Evolutionary conservation across 2,329 filamentous ascomycete genomes (phyloP), one percentile per base, ranked within the genome.

Genomic region (Sarocladium kiliense): DNA sequence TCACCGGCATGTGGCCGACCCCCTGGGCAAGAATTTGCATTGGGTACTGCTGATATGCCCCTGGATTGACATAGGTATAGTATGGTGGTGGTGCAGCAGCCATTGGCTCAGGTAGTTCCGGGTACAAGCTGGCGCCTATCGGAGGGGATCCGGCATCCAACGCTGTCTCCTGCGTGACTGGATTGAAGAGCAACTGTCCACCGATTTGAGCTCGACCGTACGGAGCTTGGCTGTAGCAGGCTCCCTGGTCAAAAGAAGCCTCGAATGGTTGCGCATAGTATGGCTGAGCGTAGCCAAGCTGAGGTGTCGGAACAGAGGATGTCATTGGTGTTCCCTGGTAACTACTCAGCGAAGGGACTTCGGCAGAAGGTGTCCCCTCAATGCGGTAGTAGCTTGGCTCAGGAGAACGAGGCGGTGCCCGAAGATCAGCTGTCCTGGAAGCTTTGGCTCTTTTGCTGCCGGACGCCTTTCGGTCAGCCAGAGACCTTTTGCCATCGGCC

Each of bases 321-420:
- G 47, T 36, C 27, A 51, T 12, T 21, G 47, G 47, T 5, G 47
- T 51, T 3, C 47, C 47, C 18, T 51, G 27, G 18, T 51, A 51
- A 16, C 47, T 47, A 23, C 25, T 51, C 27, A 51, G 18, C 10
- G 30, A 36, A 16, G 47, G 47, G 4, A 51, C 47, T n/a, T 51
- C 47, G 26, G 6, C 26, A 27, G 47, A 34, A 2, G 47, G 47
- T 4, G 47, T 32, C 16, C 47, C 30, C 12, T 51, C 47, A 27
- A 36, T 36, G 2, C 7, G 47, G 18, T 34, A 51, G 47, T 51
- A 51, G 27, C 3, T 21, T 14, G 47, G 47, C 30, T 51, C 47
- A 14, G 47, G 47, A 23, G 47, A 51, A n/a, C 47, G 47, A 21
- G 30, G 3, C 3, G 47, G 30, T 4, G 30, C 16, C 14, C 18